Base-by-base conservation (phyloP, 352 stramenopile species). In the Phytophthora sojae region DNA sequence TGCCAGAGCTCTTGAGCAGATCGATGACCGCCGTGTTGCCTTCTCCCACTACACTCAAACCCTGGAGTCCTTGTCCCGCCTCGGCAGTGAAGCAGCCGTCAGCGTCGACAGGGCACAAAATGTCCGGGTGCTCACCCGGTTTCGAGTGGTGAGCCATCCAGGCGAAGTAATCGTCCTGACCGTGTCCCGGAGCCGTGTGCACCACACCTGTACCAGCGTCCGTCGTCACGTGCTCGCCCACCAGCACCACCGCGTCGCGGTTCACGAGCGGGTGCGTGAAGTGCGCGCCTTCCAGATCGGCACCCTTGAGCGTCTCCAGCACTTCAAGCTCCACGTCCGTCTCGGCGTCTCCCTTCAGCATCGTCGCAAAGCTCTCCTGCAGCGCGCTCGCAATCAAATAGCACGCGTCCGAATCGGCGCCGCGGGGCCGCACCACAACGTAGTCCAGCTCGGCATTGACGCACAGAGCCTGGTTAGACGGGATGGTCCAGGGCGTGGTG, bases 401-500 rank as follows among this genome's bases (percentile, higher is more conserved):
- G 59, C 79, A 81, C n/a, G 59, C 67, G 8, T 75, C 73, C 2
- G 64, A 80, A 2, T 64, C n/a, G 14, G 66, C 65, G 3, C 42
- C 14, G 3, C 77, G 29, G 49, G 68, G 75, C 39, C 77, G 56
- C 8, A 99, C 91, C n/a, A 99, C 75, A 7, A 89, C 94, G 77
- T 99, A 99, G 57, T 92, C 80, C 51, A 99, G 79, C 12, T 97
- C 78, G 2, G 88, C 86, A 70, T 99, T 98, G n/a, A 99, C 91
- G 64, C 96, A 98, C 21, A 99, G 81, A n/a, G 96, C 97, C 73
- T 99, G 82, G 76, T 99, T 99, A 12, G 97, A 94, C 26, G 97
- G 97, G 61, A 99, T 98, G 21, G 97, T 99, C 97, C 97, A 99
- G 6, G 98, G 98, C 60, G 98, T 99, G 6, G 98, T 99, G 6